Evolutionary conservation across 352 stramenopile genomes (phyloP), one percentile per base, ranked within the genome.

Genomic region (Peronosclerospora sorghi): DNA sequence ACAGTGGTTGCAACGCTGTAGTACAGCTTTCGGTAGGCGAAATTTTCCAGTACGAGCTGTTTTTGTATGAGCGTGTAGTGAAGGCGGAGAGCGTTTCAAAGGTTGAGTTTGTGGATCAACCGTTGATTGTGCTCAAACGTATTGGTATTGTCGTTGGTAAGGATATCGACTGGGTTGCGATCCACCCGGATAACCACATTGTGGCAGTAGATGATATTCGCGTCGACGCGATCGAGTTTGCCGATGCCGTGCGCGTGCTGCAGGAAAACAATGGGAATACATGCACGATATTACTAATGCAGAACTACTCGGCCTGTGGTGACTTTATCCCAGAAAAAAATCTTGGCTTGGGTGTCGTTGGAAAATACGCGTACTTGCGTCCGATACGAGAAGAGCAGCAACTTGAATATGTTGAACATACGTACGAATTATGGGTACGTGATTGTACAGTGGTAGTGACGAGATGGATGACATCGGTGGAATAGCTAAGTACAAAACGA

Each of bases 301-400:
- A 92, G 42, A 92, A 92, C 35, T 92, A 87, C 38, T 86, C 76
- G 46, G 75, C 76, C 0, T 85, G 76, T 26, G 79, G 79, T 13
- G 79, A 92, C 14, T 92, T 92, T 32, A 92, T 92, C 20, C 79
- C 78, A 1, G 79, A 92, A 44, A 92, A 92, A 42, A 88, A 89
- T 39, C 44, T 92, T 9, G 79, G 79, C 12, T 51, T 92, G 7
- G 74, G 74, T 14, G 79, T 92, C 5, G 47, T 92, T 8, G 76
- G 73, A 40, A 89, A 89, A 37, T 89, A 84, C 46, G 76, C 76
- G 8, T 88, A 73, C 18, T 57, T 92, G 44, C 69, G 83, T 46
- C 68, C 79, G 4, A 42, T 83, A 5, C 62, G 83, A 13, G 66
- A 75, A 1, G 61, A 73, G 28, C 32, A 66, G 24, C 34, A 56